A percentile compares a stretch with the other conserved stretches of the same genome.
Conservation (phyloP, 257 asterid species). For the Capsicum rhomboideum region DNA sequence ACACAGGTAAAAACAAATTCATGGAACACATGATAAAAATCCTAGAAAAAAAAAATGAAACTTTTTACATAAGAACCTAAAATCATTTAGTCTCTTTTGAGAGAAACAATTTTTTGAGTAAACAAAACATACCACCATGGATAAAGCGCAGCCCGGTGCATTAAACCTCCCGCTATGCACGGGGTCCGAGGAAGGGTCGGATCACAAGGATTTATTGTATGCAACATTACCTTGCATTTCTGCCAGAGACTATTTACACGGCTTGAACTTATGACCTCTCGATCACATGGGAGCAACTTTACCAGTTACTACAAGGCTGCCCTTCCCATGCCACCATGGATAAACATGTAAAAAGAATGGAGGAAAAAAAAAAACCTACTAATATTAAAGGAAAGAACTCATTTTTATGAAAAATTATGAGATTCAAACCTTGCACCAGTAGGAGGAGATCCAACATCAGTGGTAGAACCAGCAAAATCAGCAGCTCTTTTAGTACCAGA, state of each 20-base stretch:
- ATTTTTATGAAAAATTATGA: not conserved
- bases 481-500: slow-evolving; percentile 36
- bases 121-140: not conserved
- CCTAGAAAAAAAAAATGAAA: not conserved
- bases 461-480: slow-evolving; percentile 13
- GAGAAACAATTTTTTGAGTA: not conserved
- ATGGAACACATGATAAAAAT: not conserved
- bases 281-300: too few species aligned
- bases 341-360: not conserved
- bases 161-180: too few species aligned
- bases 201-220: too few species aligned
- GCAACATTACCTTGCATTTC: too few species aligned
- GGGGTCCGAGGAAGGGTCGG: too few species aligned
- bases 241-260: too few species aligned
- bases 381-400: not conserved
- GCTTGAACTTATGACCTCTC: too few species aligned
- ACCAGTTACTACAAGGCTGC: too few species aligned
- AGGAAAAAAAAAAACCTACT: not conserved
- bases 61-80: not conserved
- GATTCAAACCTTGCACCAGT: slow-evolving; percentile 46
- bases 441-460: slow-evolving; percentile 36
- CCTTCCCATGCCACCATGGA: not conserved
- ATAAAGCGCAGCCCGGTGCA: not conserved
- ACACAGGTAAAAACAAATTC: not conserved
- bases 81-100: not conserved